Evolutionary conservation across 2,329 filamentous ascomycete species (phyloP).

Genomic region (Diplodia intermedia): DNA sequence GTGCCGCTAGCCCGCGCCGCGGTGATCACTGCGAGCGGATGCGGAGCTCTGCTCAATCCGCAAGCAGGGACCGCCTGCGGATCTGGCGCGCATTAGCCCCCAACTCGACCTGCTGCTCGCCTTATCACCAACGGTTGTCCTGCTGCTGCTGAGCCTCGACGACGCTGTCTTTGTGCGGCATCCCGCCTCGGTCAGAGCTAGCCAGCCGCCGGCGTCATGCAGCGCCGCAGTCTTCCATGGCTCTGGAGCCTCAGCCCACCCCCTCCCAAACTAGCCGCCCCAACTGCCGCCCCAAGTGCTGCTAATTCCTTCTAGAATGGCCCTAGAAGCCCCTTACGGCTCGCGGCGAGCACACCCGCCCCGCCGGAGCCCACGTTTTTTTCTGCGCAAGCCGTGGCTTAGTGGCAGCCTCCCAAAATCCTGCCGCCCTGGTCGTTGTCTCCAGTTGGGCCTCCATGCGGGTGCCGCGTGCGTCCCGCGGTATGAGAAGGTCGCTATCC

Average conservation of each 20-base stretch:
- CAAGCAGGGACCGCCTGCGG: neutral
- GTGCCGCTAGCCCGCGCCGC: slow-evolving; percentile 6
- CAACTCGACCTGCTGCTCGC: slow-evolving; percentile 7
- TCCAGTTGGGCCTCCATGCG: neutral
- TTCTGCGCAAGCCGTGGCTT: slow-evolving; percentile 1
- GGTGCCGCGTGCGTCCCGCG: slow-evolving; percentile 6
- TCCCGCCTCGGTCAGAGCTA: neutral
- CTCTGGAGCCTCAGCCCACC: slow-evolving; percentile 3
- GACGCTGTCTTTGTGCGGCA: neutral
- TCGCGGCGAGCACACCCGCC: neutral
- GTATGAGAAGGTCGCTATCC: slow-evolving; percentile 3
- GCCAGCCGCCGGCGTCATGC: slow-evolving; percentile 23
- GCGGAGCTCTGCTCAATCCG: neutral
- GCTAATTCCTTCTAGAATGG: slow-evolving; percentile 22
- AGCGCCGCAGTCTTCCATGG: neutral
- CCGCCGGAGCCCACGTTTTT: slow-evolving; percentile 18
- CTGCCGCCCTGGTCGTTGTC: neutral
- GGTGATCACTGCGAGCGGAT: slow-evolving; percentile 19
- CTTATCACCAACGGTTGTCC: slow-evolving; percentile 8
- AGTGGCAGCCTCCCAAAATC: neutral
- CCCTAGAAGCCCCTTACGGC: slow-evolving; percentile 19
- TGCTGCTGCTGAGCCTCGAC: neutral
- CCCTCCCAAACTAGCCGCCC: neutral
- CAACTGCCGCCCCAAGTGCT: neutral
- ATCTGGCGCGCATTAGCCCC: slow-evolving; percentile 2